phyloP scores from a whole-genome alignment of 352 stramenopile species.

The Phytophthora nicotianae region DNA sequence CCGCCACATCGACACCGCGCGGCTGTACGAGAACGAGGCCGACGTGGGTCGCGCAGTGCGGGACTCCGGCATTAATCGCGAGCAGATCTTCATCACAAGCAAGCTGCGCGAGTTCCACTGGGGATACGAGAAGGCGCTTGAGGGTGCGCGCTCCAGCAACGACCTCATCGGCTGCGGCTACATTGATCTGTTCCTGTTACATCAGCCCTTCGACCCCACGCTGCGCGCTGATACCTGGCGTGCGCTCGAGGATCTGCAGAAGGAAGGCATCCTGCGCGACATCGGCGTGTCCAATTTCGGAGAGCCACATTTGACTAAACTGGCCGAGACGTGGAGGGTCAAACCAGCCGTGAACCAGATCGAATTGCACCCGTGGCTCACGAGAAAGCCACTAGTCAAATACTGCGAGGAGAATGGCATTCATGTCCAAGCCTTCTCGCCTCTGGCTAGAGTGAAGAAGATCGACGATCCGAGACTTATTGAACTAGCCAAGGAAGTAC shows the following conservation, averaged over 20 bases:
- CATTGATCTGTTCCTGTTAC: constrained; percentile 77
- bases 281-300: constrained; percentile 90
- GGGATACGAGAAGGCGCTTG: constrained; percentile 71
- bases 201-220: constrained; percentile 60
- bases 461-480: constrained; percentile 44
- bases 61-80: constrained; percentile 63
- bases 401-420: constrained; percentile 60
- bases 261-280: constrained; percentile 59
- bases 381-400: constrained; percentile 48
- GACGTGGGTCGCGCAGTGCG: constrained; percentile 67
- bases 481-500: constrained; percentile 38
- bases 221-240: constrained; percentile 46
- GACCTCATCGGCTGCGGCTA: constrained; percentile 73
- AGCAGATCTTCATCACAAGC: constrained; percentile 81
- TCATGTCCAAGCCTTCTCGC: constrained; percentile 54
- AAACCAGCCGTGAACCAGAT: constrained; percentile 81
- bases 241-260: constrained; percentile 48
- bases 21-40: constrained; percentile 85
- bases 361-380: constrained; percentile 70
- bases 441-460: constrained; percentile 48
- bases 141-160: constrained; percentile 47
- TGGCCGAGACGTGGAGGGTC: constrained; percentile 53
- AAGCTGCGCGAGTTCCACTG: constrained; percentile 74
- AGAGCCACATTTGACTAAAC: constrained; percentile 70
- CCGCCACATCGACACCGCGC: constrained; percentile 84